These are phyloP conservation scores for Uronychia binucleata DNA, from an alignment of 73 alveolate species.

Conservation along the genomic window DNA sequence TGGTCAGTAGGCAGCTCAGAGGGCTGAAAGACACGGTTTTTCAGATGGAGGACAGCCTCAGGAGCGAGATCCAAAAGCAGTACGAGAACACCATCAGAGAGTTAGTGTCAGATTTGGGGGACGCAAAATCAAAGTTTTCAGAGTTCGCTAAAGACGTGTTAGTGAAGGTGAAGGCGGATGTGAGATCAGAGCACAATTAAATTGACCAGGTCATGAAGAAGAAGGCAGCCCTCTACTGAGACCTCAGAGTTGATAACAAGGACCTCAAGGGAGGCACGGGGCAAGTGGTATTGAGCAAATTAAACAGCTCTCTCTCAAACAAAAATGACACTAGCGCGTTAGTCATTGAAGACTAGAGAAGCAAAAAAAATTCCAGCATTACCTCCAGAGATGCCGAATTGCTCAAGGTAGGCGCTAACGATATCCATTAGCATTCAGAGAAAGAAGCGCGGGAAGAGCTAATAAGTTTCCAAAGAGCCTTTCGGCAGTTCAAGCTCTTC, in stretches of 20 bases:
- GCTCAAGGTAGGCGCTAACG: neutral
- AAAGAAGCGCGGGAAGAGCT: slow-evolving; percentile 41
- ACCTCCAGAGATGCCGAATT: neutral
- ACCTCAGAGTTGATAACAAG: slow-evolving; percentile 8
- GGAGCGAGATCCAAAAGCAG: slow-evolving; percentile 74
- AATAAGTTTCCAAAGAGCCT: slow-evolving; percentile 5
- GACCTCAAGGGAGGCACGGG: too few species aligned
- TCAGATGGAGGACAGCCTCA: slow-evolving; percentile 80
- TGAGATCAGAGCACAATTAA: slow-evolving; percentile 68
- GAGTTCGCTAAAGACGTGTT: slow-evolving; percentile 81
- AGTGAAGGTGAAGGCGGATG: slow-evolving; percentile 77
- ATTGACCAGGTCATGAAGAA: slow-evolving; percentile 55
- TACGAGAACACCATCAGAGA: slow-evolving; percentile 70
- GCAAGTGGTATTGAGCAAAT: too few species aligned
- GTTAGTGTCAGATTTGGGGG: slow-evolving; percentile 65
- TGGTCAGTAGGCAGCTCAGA: slow-evolving; percentile 78
- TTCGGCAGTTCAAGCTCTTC: slow-evolving; percentile 42
- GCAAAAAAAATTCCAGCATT: too few species aligned
- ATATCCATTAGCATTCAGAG: neutral
- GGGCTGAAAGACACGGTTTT: slow-evolving; percentile 82
- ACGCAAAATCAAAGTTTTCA: slow-evolving; percentile 69
- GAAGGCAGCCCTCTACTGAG: slow-evolving; percentile 55
- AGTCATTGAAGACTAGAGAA: too few species aligned
- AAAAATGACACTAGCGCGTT: too few species aligned
- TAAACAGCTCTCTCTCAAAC: too few species aligned